Percentiles rank a stretch among this genome's conserved stretches.
phyloP scores from a whole-genome alignment of 768 basidiomycete genomes.

The Tremella mesenterica region DNA sequence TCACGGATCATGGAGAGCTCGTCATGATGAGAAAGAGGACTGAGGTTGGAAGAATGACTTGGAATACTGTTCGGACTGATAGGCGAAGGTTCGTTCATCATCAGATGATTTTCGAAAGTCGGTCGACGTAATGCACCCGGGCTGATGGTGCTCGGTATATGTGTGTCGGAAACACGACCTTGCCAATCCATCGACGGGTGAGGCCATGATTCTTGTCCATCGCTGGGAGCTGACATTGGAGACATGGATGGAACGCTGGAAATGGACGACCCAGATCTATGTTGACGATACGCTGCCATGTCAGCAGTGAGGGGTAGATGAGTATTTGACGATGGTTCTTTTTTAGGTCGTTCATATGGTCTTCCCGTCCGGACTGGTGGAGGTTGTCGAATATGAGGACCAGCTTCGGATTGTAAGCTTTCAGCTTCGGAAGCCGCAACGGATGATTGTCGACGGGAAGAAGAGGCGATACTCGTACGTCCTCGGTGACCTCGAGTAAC shows the following conservation, averaged over 20 bases:
- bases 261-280: conserved; percentile 20
- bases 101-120: conserved; percentile 12
- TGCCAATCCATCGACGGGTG: neutral
- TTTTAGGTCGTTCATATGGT: conserved; percentile 36
- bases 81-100: conserved; percentile 2
- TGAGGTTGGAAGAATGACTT: conserved; percentile 3
- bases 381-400: conserved; percentile 27
- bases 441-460: conserved; percentile 30
- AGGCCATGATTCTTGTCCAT: neutral
- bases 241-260: conserved; percentile 7
- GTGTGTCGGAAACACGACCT: neutral
- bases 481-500: conserved; percentile 22
- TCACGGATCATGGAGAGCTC: conserved; percentile 15
- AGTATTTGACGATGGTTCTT: conserved; percentile 22
- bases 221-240: neutral
- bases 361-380: conserved; percentile 24
- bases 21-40: too few relatives aligned
- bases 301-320: conserved; percentile 11
- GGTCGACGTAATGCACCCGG: conserved; percentile 27
- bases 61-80: neutral
- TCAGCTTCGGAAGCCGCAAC: conserved; percentile 33
- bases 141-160: conserved; percentile 20
- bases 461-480: conserved; percentile 17
- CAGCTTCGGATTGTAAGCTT: conserved; percentile 34
- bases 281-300: conserved; percentile 11